A percentile compares a stretch with the other conserved stretches of the same genome.
phyloP scores from a whole-genome alignment of 495 filamentous ascomycete genomes.

The Evernia prunastri region DNA sequence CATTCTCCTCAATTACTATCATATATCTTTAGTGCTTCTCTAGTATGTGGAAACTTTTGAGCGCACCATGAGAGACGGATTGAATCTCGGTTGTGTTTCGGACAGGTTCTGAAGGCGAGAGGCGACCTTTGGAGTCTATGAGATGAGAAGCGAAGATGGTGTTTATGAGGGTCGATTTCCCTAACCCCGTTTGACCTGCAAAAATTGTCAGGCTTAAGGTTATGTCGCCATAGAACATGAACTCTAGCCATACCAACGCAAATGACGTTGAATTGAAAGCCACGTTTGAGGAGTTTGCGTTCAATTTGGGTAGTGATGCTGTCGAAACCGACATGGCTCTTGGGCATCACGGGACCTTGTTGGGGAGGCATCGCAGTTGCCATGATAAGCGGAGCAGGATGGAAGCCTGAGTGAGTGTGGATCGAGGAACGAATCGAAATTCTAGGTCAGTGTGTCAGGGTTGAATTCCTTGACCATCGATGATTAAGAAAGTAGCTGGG shows the following conservation, averaged over 20 bases:
- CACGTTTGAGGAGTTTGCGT: slow-evolving; percentile 98
- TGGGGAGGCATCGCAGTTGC: slow-evolving; percentile 44
- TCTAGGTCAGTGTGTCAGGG: not conserved
- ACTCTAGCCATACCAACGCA: slow-evolving; percentile 74
- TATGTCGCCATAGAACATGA: not conserved
- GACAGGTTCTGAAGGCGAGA: slow-evolving; percentile 84
- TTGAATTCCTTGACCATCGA: not conserved
- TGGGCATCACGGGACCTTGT: slow-evolving; percentile 64
- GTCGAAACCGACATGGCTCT: slow-evolving; percentile 98
- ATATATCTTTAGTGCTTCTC: slow-evolving; percentile 17
- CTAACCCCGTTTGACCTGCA: slow-evolving; percentile 92
- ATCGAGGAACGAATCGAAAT: not conserved
- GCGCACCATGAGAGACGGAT: slow-evolving; percentile 80
- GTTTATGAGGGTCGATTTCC: slow-evolving; percentile 98
- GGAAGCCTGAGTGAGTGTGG: not conserved
- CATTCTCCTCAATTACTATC: slow-evolving; percentile 94
- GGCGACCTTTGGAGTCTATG: slow-evolving; percentile 95
- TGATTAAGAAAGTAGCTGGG: slow-evolving; percentile 2
- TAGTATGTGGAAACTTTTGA: slow-evolving; percentile 10
- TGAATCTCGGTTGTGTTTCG: slow-evolving; percentile 97
- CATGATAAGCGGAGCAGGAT: slow-evolving; percentile 36
- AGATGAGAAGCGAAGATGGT: slow-evolving; percentile 99
- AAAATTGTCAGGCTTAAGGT: slow-evolving; percentile 7
- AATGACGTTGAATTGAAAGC: slow-evolving; percentile 99
- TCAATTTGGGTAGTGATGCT: slow-evolving; percentile 98